Evolutionary conservation across 2,329 filamentous ascomycete genomes (phyloP), one percentile per base, ranked within the genome.

Genomic region (Phialocephala sp.): DNA sequence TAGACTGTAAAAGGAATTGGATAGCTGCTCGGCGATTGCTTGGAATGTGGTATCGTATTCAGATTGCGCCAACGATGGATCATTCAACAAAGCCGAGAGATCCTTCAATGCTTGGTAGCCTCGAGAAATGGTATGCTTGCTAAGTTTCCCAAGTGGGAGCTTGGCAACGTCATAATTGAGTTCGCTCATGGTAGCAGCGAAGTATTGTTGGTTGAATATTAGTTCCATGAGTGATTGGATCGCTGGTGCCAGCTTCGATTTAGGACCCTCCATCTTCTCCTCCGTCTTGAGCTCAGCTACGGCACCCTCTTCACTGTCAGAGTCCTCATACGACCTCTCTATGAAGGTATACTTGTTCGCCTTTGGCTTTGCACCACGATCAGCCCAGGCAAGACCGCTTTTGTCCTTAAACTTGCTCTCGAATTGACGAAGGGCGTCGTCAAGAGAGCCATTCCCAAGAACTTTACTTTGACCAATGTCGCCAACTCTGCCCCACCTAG

Each of bases 91-190:
- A 4, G 84, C 87, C 0, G 91, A 86, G 4, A 97, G 82, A 45
- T 92, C 86, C 73, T 95, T 94, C 61, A 97, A 82, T 8, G 88
- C 83, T 73, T 92, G 85, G 75, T 92, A 97, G 8, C 93, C 93
- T 15, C 85, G 84, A 35, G 83, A 85, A 70, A 97, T 90, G 22
- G 91, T 95, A 14, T 84, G 80, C 73, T 94, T 93, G 81, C 91
- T 92, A 27, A 97, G 84, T 75, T 95, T 96, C 4, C 93, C 93
- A 1, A 97, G 81, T 0, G 93, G 93, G 47, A 97, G 81, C 77
- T 96, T 96, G 69, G 90, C 83, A 11, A 85, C 82, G 71, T 93
- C 89, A 71, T 93, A 93, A 70, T 91, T 91, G 70, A 92, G 81
- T 1, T 85, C 81, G 1, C 78, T 76, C 88, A 92, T 91, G 41